A percentile compares a stretch with the other conserved stretches of the same genome.
These are phyloP conservation scores for Fragaria ananassa DNA, from an alignment of 306 rosid genomes.

Conservation along the genomic window DNA sequence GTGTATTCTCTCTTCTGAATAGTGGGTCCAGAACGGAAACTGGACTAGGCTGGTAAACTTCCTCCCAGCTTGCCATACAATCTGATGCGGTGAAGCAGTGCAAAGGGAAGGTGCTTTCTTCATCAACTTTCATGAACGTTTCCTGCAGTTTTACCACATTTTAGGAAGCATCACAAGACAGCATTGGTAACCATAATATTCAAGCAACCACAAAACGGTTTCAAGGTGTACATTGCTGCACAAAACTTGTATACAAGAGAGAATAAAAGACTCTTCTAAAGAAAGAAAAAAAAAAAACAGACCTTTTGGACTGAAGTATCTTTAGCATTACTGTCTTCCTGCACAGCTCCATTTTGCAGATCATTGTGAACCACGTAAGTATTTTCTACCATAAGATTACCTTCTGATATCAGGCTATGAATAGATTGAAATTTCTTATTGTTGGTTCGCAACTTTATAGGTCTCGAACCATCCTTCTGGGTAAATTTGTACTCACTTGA, in stretches of 20 bases:
- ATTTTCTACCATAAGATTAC: slow-evolving; percentile 20
- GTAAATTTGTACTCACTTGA: slow-evolving; percentile 25
- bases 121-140: slow-evolving; percentile 22
- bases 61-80: slow-evolving; percentile 39
- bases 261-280: not conserved
- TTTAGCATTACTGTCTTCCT: slow-evolving; percentile 22
- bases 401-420: slow-evolving; percentile 26
- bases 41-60: slow-evolving; percentile 63
- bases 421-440: slow-evolving; percentile 32
- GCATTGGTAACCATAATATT: not conserved
- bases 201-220: not conserved
- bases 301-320: slow-evolving; percentile 58
- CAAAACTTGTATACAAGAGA: not conserved
- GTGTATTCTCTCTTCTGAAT: slow-evolving; percentile 38
- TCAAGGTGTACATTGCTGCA: not conserved
- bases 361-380: slow-evolving; percentile 11
- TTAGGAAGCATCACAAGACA: not conserved
- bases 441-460: slow-evolving; percentile 27
- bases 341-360: slow-evolving; percentile 25
- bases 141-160: slow-evolving; percentile 45
- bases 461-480: slow-evolving; percentile 31
- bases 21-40: slow-evolving; percentile 64
- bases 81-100: slow-evolving; percentile 33
- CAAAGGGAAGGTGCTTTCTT: slow-evolving; percentile 41
- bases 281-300: not conserved